A percentile compares a stretch with the other conserved stretches of the same genome.
phyloP scores from a whole-genome alignment of 2,329 filamentous ascomycete genomes.

The Hortaea werneckii region DNA sequence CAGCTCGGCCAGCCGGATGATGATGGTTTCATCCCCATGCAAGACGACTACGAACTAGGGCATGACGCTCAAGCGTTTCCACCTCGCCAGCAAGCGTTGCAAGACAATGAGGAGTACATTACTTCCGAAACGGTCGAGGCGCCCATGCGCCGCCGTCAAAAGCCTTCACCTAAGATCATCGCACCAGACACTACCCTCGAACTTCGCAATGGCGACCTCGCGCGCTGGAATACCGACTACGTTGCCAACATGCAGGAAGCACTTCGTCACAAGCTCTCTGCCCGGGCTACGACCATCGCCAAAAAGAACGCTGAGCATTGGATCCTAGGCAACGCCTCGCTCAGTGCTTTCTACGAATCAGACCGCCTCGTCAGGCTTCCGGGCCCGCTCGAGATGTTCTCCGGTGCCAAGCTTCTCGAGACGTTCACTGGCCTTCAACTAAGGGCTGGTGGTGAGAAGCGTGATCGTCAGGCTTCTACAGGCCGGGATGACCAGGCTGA shows the following conservation, averaged over 20 bases:
- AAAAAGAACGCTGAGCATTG: slow-evolving; percentile 55
- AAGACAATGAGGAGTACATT: slow-evolving; percentile 3
- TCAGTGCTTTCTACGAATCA: slow-evolving; percentile 30
- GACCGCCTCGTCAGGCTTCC: slow-evolving; percentile 13
- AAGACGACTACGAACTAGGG: slow-evolving; percentile 11
- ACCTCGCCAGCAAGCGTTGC: neutral
- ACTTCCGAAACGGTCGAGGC: slow-evolving; percentile 28
- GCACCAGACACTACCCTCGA: slow-evolving; percentile 40
- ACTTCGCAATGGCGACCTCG: slow-evolving; percentile 47
- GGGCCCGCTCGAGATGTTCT: slow-evolving; percentile 49
- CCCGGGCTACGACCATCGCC: slow-evolving; percentile 34
- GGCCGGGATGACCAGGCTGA: slow-evolving; percentile 6
- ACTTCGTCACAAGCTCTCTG: slow-evolving; percentile 32
- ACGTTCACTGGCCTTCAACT: slow-evolving; percentile 32
- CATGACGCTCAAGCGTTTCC: slow-evolving; percentile 21
- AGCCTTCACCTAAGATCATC: slow-evolving; percentile 28
- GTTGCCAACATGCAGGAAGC: slow-evolving; percentile 48
- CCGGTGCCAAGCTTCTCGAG: slow-evolving; percentile 44
- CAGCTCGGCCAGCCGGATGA: slow-evolving; percentile 15
- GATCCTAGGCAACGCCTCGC: slow-evolving; percentile 44
- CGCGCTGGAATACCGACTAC: slow-evolving; percentile 50
- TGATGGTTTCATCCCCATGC: slow-evolving; percentile 23
- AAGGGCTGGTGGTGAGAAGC: slow-evolving; percentile 15
- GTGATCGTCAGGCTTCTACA: slow-evolving; percentile 9
- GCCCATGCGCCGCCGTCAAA: slow-evolving; percentile 32